Evolutionary conservation across 73 alveolate species (phyloP).

Genomic region (Urostyla sp.): DNA sequence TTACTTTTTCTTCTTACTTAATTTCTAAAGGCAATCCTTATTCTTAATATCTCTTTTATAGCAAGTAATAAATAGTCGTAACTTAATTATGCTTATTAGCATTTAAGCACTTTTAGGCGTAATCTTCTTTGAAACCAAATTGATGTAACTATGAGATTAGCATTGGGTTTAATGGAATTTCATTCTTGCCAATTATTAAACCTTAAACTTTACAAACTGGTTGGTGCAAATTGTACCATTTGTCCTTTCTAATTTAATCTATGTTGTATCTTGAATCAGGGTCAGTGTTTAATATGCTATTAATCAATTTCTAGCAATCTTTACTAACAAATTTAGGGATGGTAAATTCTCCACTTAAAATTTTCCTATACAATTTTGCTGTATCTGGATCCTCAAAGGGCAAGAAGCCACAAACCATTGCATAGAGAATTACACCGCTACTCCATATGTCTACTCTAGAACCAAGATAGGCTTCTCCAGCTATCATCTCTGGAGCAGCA

Average conservation of each 20-base stretch:
- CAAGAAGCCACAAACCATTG: slow-evolving; percentile 79
- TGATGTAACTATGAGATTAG: slow-evolving; percentile 61
- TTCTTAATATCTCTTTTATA: slow-evolving; percentile 58
- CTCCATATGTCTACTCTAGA: slow-evolving; percentile 64
- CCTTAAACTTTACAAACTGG: slow-evolving; percentile 74
- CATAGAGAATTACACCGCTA: slow-evolving; percentile 62
- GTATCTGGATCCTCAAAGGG: slow-evolving; percentile 85
- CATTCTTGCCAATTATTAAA: slow-evolving; percentile 82
- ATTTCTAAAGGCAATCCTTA: slow-evolving; percentile 22
- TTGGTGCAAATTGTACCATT: slow-evolving; percentile 85
- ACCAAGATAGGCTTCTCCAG: slow-evolving; percentile 59
- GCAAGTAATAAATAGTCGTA: slow-evolving; percentile 83
- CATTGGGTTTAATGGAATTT: slow-evolving; percentile 86
- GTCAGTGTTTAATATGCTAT: slow-evolving; percentile 84
- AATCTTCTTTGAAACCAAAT: slow-evolving; percentile 70
- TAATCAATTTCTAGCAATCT: slow-evolving; percentile 85
- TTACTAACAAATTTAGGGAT: slow-evolving; percentile 87
- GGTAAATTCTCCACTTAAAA: slow-evolving; percentile 82
- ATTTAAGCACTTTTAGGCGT: slow-evolving; percentile 72
- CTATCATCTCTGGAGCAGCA: slow-evolving; percentile 88
- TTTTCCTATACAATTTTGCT: slow-evolving; percentile 74
- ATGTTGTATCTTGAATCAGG: slow-evolving; percentile 88
- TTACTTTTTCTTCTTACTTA: slow-evolving; percentile 27
- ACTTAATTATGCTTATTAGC: slow-evolving; percentile 83
- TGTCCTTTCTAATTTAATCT: slow-evolving; percentile 84